A percentile compares a stretch with the other conserved stretches of the same genome.
Evolutionary conservation across 2,329 filamentous ascomycete genomes (phyloP).

Genomic region (Fusarium sp.): DNA sequence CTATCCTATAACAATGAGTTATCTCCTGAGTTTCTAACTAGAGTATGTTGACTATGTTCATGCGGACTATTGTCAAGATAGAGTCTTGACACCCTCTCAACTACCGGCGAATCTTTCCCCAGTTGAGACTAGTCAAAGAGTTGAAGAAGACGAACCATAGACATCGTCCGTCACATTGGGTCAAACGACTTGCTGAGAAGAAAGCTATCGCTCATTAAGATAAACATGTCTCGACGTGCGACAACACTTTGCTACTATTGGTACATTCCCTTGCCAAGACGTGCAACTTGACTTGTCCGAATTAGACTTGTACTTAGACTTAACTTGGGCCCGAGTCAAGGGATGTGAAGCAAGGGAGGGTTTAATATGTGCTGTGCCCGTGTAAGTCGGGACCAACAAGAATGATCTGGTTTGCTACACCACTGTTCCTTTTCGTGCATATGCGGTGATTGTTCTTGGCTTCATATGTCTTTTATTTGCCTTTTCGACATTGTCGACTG

Average conservation of each 20-base stretch:
- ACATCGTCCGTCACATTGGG: slow-evolving; percentile 2
- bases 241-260: slow-evolving; percentile 15
- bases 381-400: slow-evolving; percentile 8
- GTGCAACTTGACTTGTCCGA: background rate
- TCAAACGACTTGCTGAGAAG: slow-evolving; percentile 19
- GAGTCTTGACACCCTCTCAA: background rate
- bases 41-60: background rate
- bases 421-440: background rate
- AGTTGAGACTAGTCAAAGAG: slow-evolving; percentile 6
- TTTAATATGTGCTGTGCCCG: background rate
- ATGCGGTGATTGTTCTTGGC: background rate
- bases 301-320: slow-evolving; percentile 18
- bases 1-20: background rate
- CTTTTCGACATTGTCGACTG: background rate
- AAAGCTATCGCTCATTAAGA: background rate
- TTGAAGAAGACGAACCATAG: slow-evolving; percentile 17
- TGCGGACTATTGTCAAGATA: background rate
- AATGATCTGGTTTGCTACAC: background rate
- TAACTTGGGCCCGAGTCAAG: slow-evolving; percentile 6
- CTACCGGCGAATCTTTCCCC: background rate
- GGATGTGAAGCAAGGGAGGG: slow-evolving; percentile 13
- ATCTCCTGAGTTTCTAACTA: too few relatives aligned
- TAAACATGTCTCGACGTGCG: slow-evolving; percentile 16
- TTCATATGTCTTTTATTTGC: background rate
- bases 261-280: background rate